Conservation (phyloP, 306 rosid genomes). For the Quercus rubra region DNA sequence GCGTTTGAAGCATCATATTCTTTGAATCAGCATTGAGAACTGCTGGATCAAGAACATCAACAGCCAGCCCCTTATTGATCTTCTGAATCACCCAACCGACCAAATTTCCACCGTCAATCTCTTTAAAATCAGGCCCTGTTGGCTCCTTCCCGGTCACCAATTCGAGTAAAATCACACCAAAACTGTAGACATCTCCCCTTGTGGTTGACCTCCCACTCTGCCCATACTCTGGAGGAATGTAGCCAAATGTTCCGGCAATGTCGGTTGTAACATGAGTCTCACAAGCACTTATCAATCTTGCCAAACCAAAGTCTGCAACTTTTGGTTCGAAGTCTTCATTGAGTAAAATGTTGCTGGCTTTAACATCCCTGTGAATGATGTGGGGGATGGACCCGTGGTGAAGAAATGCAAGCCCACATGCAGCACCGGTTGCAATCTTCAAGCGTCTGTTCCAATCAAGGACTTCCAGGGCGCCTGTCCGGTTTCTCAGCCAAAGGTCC, state of each 20-base stretch:
- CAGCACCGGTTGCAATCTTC: constrained; percentile 73
- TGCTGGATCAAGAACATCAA: constrained; percentile 75
- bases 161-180: constrained; percentile 89
- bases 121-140: constrained; percentile 88
- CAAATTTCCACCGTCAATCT: constrained; percentile 93
- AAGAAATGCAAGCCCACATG: constrained; percentile 83
- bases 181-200: constrained; percentile 92
- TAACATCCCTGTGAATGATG: constrained; percentile 91
- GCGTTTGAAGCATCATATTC: constrained; percentile 75
- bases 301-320: constrained; percentile 93
- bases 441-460: constrained; percentile 84
- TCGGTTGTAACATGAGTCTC: constrained; percentile 91
- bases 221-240: constrained; percentile 98
- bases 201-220: constrained; percentile 93
- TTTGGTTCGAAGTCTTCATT: constrained; percentile 86
- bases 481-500: constrained; percentile 90
- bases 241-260: constrained; percentile 95
- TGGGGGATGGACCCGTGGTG: constrained; percentile 93
- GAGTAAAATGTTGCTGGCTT: constrained; percentile 90
- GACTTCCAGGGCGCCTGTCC: constrained; percentile 73
- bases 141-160: constrained; percentile 95
- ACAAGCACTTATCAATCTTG: constrained; percentile 91
- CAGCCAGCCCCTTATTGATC: constrained; percentile 66
- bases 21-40: constrained; percentile 71
- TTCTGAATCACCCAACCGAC: constrained; percentile 93